Conservation (phyloP, 2,329 filamentous ascomycete species). For the Huntiella abstrusa region DNA sequence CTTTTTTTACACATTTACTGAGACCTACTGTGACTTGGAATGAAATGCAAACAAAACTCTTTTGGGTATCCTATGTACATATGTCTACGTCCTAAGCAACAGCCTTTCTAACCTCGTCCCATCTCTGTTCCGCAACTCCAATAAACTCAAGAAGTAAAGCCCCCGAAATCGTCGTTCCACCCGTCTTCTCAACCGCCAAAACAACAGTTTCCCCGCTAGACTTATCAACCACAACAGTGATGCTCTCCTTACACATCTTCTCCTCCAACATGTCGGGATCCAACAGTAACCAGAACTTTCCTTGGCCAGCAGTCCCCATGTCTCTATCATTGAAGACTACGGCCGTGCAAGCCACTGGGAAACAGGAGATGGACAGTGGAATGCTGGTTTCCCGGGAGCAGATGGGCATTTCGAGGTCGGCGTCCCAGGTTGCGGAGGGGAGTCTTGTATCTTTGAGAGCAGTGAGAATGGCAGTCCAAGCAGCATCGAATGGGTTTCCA, state of each 20-base stretch:
- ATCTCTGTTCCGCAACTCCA: constrained; percentile 11
- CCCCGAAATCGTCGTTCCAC: constrained; percentile 51
- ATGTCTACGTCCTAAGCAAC: constrained; percentile 12
- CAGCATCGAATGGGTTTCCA: constrained; percentile 78
- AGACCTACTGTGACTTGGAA: not conserved
- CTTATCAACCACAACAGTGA: constrained; percentile 65
- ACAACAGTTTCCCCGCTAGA: constrained; percentile 35
- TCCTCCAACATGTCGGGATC: constrained; percentile 90
- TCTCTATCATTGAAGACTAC: constrained; percentile 48
- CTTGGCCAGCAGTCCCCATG: constrained; percentile 14
- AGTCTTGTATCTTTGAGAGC: constrained; percentile 62
- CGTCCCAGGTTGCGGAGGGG: constrained; percentile 66
- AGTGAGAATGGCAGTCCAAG: constrained; percentile 68
- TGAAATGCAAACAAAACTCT: not conserved
- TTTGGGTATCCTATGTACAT: constrained; percentile 1
- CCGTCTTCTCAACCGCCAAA: constrained; percentile 62
- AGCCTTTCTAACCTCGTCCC: constrained; percentile 19
- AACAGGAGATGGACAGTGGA: constrained; percentile 38
- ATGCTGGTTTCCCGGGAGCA: constrained; percentile 44
- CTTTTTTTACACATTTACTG: not conserved
- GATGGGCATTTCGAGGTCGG: constrained; percentile 58
- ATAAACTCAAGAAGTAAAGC: constrained; percentile 22
- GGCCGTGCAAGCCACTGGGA: constrained; percentile 63
- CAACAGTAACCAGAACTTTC: constrained; percentile 54
- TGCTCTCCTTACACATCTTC: constrained; percentile 58